Evolutionary conservation across 441 rosid species (phyloP).

Genomic region (Bruguiera hainesii): DNA sequence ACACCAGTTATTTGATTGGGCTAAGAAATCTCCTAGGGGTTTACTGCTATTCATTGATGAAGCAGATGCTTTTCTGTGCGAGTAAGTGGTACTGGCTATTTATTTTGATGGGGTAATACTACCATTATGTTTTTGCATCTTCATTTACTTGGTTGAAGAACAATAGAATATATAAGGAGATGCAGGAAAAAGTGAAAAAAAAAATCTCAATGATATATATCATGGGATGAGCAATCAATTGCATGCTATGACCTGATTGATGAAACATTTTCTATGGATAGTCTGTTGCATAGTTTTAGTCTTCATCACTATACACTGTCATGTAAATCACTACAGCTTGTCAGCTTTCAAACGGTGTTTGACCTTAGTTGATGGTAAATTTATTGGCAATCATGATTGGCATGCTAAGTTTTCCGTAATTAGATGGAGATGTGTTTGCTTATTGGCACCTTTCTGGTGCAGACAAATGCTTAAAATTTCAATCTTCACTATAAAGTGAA

Average conservation of each 20-base stretch:
- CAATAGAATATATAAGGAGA: too few relatives aligned
- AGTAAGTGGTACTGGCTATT: conserved; percentile 50
- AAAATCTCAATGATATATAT: neutral
- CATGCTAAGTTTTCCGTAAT: too few relatives aligned
- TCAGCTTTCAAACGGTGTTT: too few relatives aligned
- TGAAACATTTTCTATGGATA: neutral
- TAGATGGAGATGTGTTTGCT: too few relatives aligned
- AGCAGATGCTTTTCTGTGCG: conserved; percentile 94
- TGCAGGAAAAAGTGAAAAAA: too few relatives aligned
- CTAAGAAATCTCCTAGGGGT: conserved; percentile 83
- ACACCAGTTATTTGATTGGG: conserved; percentile 95
- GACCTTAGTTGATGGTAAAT: too few relatives aligned
- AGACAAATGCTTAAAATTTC: too few relatives aligned
- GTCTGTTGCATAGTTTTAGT: neutral
- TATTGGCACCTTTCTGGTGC: too few relatives aligned
- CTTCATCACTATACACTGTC: too few relatives aligned
- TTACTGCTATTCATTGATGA: conserved; percentile 85
- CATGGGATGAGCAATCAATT: neutral
- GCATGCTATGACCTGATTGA: neutral
- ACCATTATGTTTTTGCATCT: neutral
- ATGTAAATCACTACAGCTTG: too few relatives aligned
- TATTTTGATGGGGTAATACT: neutral
- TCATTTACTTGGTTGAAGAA: neutral
- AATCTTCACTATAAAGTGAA: too few relatives aligned
- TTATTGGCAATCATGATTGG: too few relatives aligned